A percentile compares a stretch with the other conserved stretches of the same genome.
Evolutionary conservation across 2,329 filamentous ascomycete species (phyloP).

Genomic region (Trichoderma gracile): DNA sequence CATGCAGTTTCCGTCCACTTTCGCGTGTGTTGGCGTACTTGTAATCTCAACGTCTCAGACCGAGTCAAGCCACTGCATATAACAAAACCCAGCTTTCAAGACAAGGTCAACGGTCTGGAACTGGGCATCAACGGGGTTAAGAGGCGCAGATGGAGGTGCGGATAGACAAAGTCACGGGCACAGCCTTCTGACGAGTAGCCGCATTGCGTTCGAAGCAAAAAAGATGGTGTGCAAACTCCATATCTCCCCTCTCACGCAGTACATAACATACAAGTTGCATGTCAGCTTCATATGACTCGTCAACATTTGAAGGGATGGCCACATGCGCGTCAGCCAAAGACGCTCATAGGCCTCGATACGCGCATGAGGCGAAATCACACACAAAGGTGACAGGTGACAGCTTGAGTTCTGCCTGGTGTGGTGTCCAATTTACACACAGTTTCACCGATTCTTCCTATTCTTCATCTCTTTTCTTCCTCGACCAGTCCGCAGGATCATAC

Average conservation of each 20-base stretch:
- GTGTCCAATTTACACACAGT: neutral
- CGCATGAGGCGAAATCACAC: conserved; percentile 1
- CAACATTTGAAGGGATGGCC: neutral
- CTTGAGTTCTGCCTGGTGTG: neutral
- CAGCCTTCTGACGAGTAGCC: conserved; percentile 14
- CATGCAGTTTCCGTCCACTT: conserved; percentile 3
- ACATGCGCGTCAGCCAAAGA: conserved; percentile 15
- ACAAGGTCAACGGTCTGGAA: neutral
- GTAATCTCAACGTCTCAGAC: neutral
- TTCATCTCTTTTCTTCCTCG: neutral
- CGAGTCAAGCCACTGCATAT: neutral
- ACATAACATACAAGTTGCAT: neutral
- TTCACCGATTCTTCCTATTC: too few relatives aligned
- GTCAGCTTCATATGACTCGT: neutral
- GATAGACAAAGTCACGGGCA: conserved; percentile 14
- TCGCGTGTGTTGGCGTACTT: neutral
- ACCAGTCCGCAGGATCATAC: neutral
- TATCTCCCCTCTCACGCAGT: neutral
- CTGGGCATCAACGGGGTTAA: conserved; percentile 7
- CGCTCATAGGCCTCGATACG: conserved; percentile 6
- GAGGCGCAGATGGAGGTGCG: conserved; percentile 6
- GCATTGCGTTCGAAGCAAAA: neutral
- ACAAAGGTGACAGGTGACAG: conserved; percentile 15
- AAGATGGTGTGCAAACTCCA: neutral
- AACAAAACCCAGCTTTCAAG: neutral